phyloP scores from a whole-genome alignment of 2,329 filamentous ascomycete genomes.

The Cercospora beticola region DNA sequence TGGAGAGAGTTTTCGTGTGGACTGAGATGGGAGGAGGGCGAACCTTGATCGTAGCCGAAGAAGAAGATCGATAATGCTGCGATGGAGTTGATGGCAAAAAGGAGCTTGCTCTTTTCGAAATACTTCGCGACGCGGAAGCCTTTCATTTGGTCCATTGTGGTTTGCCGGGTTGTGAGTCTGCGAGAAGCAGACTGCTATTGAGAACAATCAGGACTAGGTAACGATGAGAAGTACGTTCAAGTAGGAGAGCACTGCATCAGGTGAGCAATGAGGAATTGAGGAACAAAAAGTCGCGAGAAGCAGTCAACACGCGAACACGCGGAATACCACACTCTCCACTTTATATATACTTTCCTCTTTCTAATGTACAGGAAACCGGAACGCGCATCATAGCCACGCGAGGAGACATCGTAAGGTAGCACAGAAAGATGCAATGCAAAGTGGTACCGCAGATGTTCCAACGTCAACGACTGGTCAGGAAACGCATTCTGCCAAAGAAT shows the following conservation, averaged over 20 bases:
- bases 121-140: constrained; percentile 35
- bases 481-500: not conserved
- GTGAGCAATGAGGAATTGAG: too few species aligned
- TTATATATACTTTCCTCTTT: not conserved
- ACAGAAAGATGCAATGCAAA: not conserved
- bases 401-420: not conserved
- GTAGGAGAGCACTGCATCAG: too few species aligned
- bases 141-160: constrained; percentile 29
- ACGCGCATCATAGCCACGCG: not conserved
- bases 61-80: constrained; percentile 68
- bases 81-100: constrained; percentile 62
- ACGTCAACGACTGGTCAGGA: not conserved
- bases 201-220: not conserved
- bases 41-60: constrained; percentile 49
- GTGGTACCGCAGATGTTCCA: constrained; percentile 2
- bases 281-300: not conserved
- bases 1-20: not conserved
- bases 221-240: not conserved
- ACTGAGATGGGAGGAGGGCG: not conserved
- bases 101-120: constrained; percentile 56
- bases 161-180: not conserved
- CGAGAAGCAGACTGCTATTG: not conserved
- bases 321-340: not conserved
- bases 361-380: not conserved
- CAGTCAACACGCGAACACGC: not conserved